phyloP scores from a whole-genome alignment of 1,284 basidiomycete species.

The Gastroboletus turbinatus region DNA sequence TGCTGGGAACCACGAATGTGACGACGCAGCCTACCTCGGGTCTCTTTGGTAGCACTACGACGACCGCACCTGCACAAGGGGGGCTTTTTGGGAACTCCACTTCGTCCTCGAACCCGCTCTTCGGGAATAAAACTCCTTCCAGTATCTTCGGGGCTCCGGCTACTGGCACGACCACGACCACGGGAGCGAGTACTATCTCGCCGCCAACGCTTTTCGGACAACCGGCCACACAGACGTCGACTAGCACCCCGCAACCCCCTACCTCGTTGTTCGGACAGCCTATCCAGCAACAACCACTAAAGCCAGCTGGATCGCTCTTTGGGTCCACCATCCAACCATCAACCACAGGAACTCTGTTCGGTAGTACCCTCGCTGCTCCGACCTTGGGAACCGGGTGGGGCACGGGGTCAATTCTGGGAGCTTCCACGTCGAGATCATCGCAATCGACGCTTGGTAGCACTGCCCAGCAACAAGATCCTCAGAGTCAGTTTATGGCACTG shows the following conservation, averaged over 20 bases:
- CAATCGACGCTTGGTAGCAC: conserved; percentile 32
- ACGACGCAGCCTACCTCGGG: conserved; percentile 18
- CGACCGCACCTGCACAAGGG: conserved; percentile 13
- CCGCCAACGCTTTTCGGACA: conserved; percentile 37
- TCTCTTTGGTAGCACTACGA: conserved; percentile 13
- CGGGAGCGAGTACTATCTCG: conserved; percentile 17
- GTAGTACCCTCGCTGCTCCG: conserved; percentile 37
- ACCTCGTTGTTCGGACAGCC: conserved; percentile 32
- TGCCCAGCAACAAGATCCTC: conserved; percentile 54
- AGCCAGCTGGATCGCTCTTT: conserved; percentile 34
- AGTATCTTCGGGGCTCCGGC: conserved; percentile 16
- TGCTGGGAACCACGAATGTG: conserved; percentile 20
- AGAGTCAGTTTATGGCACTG: conserved; percentile 58
- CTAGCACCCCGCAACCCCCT: conserved; percentile 19
- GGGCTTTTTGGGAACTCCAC: conserved; percentile 22
- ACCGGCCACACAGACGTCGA: conserved; percentile 11
- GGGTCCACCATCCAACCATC: conserved; percentile 32
- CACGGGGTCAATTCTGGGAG: conserved; percentile 24
- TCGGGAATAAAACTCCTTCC: conserved; percentile 25
- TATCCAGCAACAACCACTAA: conserved; percentile 30
- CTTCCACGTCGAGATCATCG: conserved; percentile 23
- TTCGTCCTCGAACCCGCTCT: conserved; percentile 25
- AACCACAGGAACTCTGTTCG: conserved; percentile 31
- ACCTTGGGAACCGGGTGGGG: conserved; percentile 21
- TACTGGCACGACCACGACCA: conserved; percentile 13